Percentiles rank a stretch among this genome's conserved stretches.
Evolutionary conservation across 2,329 filamentous ascomycete species (phyloP).

Genomic region (Diatrype stigma): DNA sequence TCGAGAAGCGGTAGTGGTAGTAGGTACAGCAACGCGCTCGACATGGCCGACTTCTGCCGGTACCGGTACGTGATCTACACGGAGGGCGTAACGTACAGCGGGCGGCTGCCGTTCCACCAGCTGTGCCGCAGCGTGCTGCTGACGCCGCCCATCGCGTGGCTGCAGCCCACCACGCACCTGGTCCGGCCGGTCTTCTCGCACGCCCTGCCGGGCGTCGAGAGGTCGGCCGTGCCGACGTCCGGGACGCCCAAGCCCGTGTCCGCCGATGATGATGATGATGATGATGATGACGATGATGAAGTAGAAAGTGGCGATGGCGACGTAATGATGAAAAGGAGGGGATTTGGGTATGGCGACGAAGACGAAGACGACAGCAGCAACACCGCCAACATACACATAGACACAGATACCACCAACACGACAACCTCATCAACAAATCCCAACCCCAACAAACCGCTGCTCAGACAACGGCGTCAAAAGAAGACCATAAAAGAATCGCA

Average conservation of each 20-base stretch:
- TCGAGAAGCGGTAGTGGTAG: conserved; percentile 15
- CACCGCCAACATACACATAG: background rate
- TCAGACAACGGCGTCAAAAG: background rate
- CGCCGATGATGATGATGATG: background rate
- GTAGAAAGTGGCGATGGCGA: background rate
- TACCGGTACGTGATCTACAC: conserved; percentile 50
- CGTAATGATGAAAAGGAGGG: too few relatives aligned
- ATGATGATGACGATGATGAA: background rate
- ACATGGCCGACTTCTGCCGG: conserved; percentile 47
- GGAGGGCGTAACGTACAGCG: conserved; percentile 51
- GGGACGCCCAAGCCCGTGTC: too few relatives aligned
- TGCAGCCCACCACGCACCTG: conserved; percentile 48
- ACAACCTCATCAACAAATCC: background rate
- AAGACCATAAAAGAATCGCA: conserved; percentile 12
- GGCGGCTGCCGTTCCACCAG: conserved; percentile 47
- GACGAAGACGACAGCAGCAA: conserved; percentile 7
- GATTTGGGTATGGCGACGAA: too few relatives aligned
- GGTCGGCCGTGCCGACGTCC: background rate
- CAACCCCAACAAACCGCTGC: background rate
- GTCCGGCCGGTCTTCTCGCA: conserved; percentile 40
- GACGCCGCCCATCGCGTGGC: conserved; percentile 42
- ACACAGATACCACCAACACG: background rate
- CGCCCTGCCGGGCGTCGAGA: conserved; percentile 15
- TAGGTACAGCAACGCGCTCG: conserved; percentile 39
- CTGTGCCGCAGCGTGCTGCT: conserved; percentile 45